These are phyloP conservation scores for Candida caryicola DNA, from an alignment of 805 yeast genomes.

Conservation along the genomic window DNA sequence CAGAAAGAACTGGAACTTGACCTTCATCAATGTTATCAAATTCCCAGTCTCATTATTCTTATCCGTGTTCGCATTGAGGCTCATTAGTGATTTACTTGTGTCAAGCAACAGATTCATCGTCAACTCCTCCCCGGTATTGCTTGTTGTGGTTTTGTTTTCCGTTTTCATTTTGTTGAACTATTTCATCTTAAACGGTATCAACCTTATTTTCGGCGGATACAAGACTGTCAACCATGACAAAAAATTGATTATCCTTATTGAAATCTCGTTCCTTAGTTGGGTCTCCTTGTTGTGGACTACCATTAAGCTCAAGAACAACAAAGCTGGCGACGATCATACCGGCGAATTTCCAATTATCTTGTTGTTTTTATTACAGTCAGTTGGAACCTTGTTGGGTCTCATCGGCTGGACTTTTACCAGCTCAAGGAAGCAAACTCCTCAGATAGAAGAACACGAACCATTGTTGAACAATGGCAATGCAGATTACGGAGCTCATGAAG, in stretches of 20 bases:
- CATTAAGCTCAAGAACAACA: slow-evolving; percentile 47
- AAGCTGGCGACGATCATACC: slow-evolving; percentile 42
- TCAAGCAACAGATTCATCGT: slow-evolving; percentile 32
- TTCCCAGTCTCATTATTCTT: slow-evolving; percentile 56
- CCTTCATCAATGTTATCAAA: slow-evolving; percentile 44
- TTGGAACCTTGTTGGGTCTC: slow-evolving; percentile 52
- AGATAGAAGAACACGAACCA: slow-evolving; percentile 28
- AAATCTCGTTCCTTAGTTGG: slow-evolving; percentile 61
- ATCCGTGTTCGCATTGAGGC: slow-evolving; percentile 36
- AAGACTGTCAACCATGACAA: slow-evolving; percentile 46
- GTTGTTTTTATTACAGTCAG: slow-evolving; percentile 45
- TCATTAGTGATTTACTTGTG: slow-evolving; percentile 18
- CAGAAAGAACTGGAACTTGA: slow-evolving; percentile 45
- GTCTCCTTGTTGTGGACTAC: slow-evolving; percentile 41
- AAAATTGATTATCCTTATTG: slow-evolving; percentile 55
- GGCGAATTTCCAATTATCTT: slow-evolving; percentile 53
- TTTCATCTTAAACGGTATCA: slow-evolving; percentile 47
- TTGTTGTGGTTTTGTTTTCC: slow-evolving; percentile 39
- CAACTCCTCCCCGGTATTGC: slow-evolving; percentile 41
- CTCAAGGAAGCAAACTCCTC: slow-evolving; percentile 8
- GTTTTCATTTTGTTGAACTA: slow-evolving; percentile 54
- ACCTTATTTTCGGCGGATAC: slow-evolving; percentile 29
- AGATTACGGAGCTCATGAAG: slow-evolving; percentile 9
- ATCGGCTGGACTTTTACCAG: slow-evolving; percentile 41
- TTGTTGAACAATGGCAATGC: slow-evolving; percentile 19